Evolutionary conservation across 768 basidiomycete genomes (phyloP).

Genomic region (Boletus huronensis): DNA sequence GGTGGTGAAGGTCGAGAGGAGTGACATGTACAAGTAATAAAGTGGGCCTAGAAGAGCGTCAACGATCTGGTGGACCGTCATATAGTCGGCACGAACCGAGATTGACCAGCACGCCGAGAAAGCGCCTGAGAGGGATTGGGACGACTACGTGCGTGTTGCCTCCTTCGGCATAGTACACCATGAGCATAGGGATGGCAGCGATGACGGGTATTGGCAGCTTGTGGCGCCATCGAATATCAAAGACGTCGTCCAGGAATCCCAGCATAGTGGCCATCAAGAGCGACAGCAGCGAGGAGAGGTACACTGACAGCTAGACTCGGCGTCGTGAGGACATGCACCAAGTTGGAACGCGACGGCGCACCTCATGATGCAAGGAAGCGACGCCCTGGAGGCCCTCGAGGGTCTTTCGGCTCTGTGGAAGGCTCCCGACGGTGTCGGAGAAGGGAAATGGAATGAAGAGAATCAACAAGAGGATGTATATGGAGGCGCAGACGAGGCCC

Average conservation of each 20-base stretch:
- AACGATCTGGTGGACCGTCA: background rate
- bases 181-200: constrained; percentile 88
- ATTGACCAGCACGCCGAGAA: constrained; percentile 79
- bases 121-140: constrained; percentile 70
- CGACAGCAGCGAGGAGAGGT: constrained; percentile 89
- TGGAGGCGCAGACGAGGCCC: constrained; percentile 84
- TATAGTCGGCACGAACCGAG: constrained; percentile 61
- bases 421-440: constrained; percentile 60
- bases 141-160: constrained; percentile 94
- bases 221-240: constrained; percentile 98
- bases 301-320: constrained; percentile 70
- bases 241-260: constrained; percentile 95
- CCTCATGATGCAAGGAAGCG: constrained; percentile 72
- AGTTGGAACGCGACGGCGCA: constrained; percentile 30
- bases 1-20: constrained; percentile 93
- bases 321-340: background rate
- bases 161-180: constrained; percentile 94
- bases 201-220: constrained; percentile 97
- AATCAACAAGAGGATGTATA: constrained; percentile 84
- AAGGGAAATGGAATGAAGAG: constrained; percentile 97
- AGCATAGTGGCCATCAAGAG: constrained; percentile 89
- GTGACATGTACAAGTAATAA: constrained; percentile 95
- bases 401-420: constrained; percentile 39
- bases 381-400: constrained; percentile 45
- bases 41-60: constrained; percentile 62